Percentiles rank a stretch among this genome's conserved stretches.
Evolutionary conservation across 2,329 filamentous ascomycete species (phyloP).

Genomic region (Verticillium dahliae): DNA sequence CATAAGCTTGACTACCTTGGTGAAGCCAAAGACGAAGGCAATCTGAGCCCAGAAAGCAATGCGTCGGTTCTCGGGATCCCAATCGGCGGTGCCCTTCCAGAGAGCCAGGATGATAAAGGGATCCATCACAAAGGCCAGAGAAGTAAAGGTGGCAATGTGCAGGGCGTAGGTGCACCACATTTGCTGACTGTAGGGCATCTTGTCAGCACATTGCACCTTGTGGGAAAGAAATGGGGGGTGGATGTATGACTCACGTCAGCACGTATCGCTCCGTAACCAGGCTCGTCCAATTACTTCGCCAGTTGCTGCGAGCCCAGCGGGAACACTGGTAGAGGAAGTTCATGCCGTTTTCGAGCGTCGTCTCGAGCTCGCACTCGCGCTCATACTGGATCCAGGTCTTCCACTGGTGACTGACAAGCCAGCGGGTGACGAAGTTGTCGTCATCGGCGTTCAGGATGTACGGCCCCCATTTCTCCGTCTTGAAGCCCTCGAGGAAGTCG

Average conservation of each 20-base stretch:
- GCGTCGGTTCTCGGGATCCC: constrained; percentile 45
- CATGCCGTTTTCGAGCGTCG: constrained; percentile 79
- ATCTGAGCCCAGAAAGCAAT: constrained; percentile 56
- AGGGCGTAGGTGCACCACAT: constrained; percentile 92
- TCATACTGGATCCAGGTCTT: constrained; percentile 96
- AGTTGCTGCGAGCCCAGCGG: constrained; percentile 94
- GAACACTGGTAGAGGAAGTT: constrained; percentile 93
- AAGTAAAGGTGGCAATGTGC: constrained; percentile 86
- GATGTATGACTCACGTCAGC: constrained; percentile 63
- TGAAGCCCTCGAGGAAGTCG: constrained; percentile 82
- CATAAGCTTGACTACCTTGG: constrained; percentile 85
- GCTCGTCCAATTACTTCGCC: constrained; percentile 93
- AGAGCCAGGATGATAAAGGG: constrained; percentile 63
- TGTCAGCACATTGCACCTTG: neutral
- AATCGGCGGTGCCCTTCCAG: constrained; percentile 60
- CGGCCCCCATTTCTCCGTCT: constrained; percentile 81
- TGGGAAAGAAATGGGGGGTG: neutral
- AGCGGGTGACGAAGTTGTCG: constrained; percentile 96
- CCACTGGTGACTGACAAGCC: constrained; percentile 88
- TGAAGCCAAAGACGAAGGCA: constrained; percentile 71
- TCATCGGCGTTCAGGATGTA: constrained; percentile 94
- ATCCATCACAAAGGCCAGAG: constrained; percentile 76
- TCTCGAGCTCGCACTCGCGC: constrained; percentile 83
- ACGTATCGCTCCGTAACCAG: constrained; percentile 77
- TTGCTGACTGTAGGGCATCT: constrained; percentile 59